phyloP scores from a whole-genome alignment of 768 basidiomycete genomes.

The Mycena belliarum region DNA sequence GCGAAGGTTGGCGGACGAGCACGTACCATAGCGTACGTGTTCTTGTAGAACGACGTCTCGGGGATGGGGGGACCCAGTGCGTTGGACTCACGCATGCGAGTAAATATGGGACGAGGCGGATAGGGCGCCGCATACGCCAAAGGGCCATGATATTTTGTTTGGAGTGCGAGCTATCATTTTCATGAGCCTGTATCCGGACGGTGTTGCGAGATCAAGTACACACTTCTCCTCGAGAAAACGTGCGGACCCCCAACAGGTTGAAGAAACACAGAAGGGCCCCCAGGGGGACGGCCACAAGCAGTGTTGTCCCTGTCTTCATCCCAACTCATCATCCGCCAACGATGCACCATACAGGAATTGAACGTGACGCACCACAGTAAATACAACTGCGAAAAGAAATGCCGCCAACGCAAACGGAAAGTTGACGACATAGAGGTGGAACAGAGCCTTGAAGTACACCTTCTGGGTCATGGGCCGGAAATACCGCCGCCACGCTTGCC shows the following conservation, averaged over 20 bases:
- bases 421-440: constrained; percentile 74
- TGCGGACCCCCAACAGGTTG: constrained; percentile 71
- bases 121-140: constrained; percentile 62
- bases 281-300: constrained; percentile 76
- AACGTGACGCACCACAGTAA: constrained; percentile 64
- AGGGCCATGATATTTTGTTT: constrained; percentile 69
- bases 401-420: constrained; percentile 78
- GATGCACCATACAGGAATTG: background rate
- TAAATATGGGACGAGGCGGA: constrained; percentile 76
- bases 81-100: constrained; percentile 50
- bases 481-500: constrained; percentile 52
- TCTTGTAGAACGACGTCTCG: constrained; percentile 79
- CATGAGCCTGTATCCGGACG: background rate
- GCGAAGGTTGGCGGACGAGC: background rate
- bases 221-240: constrained; percentile 73
- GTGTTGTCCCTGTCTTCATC: constrained; percentile 70
- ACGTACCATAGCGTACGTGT: constrained; percentile 77
- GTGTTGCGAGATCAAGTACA: constrained; percentile 14
- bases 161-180: constrained; percentile 55
- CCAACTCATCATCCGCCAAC: background rate
- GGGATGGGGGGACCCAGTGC: constrained; percentile 35
- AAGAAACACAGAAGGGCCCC: constrained; percentile 79
- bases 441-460: constrained; percentile 64
- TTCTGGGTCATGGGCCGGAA: constrained; percentile 59
- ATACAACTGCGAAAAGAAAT: constrained; percentile 80